These are phyloP conservation scores for Russula sp. DNA, from an alignment of 768 basidiomycete species.

Conservation along the genomic window DNA sequence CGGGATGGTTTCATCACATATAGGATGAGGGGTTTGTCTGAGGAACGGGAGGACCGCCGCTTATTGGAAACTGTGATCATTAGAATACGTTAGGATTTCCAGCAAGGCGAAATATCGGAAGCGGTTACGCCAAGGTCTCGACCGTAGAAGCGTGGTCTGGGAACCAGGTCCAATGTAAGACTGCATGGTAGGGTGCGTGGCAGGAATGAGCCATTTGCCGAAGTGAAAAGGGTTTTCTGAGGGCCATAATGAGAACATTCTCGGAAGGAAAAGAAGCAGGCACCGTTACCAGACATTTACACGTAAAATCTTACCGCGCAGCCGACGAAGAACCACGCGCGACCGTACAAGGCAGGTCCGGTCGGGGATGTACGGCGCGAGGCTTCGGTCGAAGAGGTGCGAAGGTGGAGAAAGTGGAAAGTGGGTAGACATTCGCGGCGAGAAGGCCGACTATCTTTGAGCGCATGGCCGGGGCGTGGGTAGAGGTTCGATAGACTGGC, in stretches of 20 bases:
- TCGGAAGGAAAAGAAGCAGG: slow-evolving; percentile 19
- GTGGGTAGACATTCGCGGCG: slow-evolving; percentile 1
- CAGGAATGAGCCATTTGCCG: slow-evolving; percentile 22
- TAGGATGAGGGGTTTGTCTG: slow-evolving; percentile 15
- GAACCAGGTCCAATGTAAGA: slow-evolving; percentile 24
- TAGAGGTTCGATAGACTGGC: not conserved
- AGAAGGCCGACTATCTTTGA: not conserved
- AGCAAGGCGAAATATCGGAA: slow-evolving; percentile 29
- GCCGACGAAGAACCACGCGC: slow-evolving; percentile 7
- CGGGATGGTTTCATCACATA: slow-evolving; percentile 25
- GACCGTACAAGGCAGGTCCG: not conserved
- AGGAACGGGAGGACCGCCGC: slow-evolving; percentile 9
- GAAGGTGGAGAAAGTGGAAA: slow-evolving; percentile 18
- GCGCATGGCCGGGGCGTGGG: slow-evolving; percentile 15
- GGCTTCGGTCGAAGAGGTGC: slow-evolving; percentile 10
- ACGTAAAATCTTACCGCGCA: slow-evolving; percentile 23
- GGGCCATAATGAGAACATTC: slow-evolving; percentile 4
- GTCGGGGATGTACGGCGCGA: slow-evolving; percentile 8
- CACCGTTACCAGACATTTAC: slow-evolving; percentile 21
- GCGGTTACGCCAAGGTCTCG: slow-evolving; percentile 28
- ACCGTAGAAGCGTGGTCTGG: slow-evolving; percentile 27
- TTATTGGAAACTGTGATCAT: slow-evolving; percentile 27
- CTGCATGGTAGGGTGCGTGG: slow-evolving; percentile 20
- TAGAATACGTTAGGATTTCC: slow-evolving; percentile 21
- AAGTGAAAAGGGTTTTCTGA: slow-evolving; percentile 23